Conservation (phyloP, 768 basidiomycete species). For the Podaxis rugospora region DNA sequence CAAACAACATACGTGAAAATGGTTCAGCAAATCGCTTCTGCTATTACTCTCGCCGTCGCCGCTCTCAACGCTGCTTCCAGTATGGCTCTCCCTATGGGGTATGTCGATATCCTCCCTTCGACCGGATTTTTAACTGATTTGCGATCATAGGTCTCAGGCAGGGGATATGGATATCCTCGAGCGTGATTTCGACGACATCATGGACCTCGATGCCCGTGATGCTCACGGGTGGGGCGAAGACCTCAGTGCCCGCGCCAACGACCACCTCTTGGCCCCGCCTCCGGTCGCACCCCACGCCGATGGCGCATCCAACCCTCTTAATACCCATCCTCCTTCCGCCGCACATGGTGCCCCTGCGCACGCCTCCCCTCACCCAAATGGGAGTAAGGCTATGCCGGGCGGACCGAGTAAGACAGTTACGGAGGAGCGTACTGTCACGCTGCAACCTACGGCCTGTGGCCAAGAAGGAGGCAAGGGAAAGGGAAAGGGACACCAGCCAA, state of each 20-base stretch:
- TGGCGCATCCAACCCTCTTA: background rate
- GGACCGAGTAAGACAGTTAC: background rate
- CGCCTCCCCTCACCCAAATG: background rate
- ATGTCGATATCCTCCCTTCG: background rate
- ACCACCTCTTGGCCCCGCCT: background rate
- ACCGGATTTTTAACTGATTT: background rate
- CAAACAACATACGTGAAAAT: background rate
- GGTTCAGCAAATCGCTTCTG: background rate
- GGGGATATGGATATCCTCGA: background rate
- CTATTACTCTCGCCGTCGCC: conserved; percentile 1
- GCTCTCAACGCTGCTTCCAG: background rate
- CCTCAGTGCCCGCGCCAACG: background rate
- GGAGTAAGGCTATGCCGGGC: background rate
- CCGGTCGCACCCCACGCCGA: background rate
- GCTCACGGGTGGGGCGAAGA: background rate
- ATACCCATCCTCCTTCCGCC: background rate
- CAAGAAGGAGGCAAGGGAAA: background rate
- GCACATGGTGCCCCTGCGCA: background rate
- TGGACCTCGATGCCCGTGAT: background rate
- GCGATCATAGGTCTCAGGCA: background rate
- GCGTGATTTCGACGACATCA: background rate
- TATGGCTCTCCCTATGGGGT: background rate
- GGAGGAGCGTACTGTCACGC: background rate
- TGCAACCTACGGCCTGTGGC: background rate
- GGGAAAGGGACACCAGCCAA: background rate